Conservation (phyloP, 305 asterid species). For the Solanum chacoense region DNA sequence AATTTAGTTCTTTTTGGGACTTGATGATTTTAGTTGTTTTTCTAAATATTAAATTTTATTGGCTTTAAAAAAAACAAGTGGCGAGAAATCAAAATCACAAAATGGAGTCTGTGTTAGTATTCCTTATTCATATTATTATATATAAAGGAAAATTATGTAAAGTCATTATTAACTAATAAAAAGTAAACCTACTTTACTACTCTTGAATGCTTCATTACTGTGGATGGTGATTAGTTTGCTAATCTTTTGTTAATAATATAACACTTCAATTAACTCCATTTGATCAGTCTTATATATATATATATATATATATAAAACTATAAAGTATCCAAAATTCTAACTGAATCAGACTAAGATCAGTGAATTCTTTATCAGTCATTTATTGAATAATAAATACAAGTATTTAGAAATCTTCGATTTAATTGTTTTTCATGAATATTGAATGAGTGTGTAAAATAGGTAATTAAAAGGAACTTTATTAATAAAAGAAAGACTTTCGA, state of each 20-base stretch:
- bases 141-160: not conserved
- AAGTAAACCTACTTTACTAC: not conserved
- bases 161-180: not conserved
- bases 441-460: not conserved
- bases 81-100: not conserved
- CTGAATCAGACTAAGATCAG: not conserved
- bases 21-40: not conserved
- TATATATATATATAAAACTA: not conserved
- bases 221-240: not conserved
- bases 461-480: not conserved
- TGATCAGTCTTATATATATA: not conserved
- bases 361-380: not conserved
- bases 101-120: not conserved
- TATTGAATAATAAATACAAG: not conserved
- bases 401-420: not conserved
- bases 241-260: not conserved
- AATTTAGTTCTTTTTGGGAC: not conserved
- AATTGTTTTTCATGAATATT: not conserved
- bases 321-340: not conserved
- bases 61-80: not conserved
- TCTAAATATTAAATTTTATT: not conserved
- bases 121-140: not conserved
- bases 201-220: not conserved
- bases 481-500: not conserved
- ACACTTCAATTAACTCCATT: not conserved